phyloP scores from a whole-genome alignment of 106 monocot genomes.

The Dioscorea zingiberensis region DNA sequence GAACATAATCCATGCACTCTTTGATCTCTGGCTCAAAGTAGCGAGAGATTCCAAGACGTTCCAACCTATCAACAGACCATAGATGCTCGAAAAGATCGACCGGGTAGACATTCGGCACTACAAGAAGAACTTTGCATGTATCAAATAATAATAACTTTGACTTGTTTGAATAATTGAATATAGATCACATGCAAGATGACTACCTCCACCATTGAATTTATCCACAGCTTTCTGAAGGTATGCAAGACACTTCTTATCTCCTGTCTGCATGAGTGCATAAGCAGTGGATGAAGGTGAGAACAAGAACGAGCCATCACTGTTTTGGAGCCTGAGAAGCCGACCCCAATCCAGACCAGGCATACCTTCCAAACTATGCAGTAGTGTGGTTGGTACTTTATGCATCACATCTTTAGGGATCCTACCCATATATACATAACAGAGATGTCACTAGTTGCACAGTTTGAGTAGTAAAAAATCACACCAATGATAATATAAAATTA shows the following conservation, averaged over 20 bases:
- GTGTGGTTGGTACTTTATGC: slow-evolving; percentile 83
- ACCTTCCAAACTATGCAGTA: slow-evolving; percentile 93
- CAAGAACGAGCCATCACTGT: slow-evolving; percentile 73
- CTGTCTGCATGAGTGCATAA: slow-evolving; percentile 62
- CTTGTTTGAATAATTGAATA: no score
- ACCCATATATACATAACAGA: neutral
- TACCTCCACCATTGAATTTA: slow-evolving; percentile 88
- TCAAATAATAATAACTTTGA: no score
- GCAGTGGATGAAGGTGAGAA: slow-evolving; percentile 94
- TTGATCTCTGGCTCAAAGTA: slow-evolving; percentile 72
- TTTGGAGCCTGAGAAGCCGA: slow-evolving; percentile 57
- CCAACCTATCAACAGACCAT: slow-evolving; percentile 80
- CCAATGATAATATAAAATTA: slow-evolving; percentile 3
- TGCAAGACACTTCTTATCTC: slow-evolving; percentile 47
- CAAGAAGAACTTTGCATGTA: neutral
- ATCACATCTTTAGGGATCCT: slow-evolving; percentile 86
- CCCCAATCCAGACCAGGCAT: slow-evolving; percentile 75
- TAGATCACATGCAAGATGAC: no score
- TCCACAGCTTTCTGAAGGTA: slow-evolving; percentile 49
- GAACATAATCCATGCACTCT: slow-evolving; percentile 58
- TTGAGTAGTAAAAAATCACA: no score
- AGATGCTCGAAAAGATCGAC: slow-evolving; percentile 94
- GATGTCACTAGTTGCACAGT: no score
- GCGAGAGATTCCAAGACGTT: slow-evolving; percentile 82
- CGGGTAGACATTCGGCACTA: slow-evolving; percentile 96